Percentiles rank a stretch among this genome's conserved stretches.
These are phyloP conservation scores for Dactylellina drechsleri DNA, from an alignment of 2,329 filamentous ascomycete genomes.

Conservation along the genomic window DNA sequence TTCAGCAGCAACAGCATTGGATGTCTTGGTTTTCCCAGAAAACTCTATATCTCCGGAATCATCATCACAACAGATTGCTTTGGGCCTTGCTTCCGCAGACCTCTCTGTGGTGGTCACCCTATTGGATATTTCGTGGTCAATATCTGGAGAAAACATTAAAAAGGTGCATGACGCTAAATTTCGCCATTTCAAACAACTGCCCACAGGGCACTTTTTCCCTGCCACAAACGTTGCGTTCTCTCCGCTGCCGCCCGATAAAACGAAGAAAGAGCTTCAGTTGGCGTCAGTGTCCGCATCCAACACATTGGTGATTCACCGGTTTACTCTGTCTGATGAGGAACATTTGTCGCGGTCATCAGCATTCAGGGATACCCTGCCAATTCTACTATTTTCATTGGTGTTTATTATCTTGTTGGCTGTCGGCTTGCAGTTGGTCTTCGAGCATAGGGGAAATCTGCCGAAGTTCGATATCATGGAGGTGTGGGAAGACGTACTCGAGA, in stretches of 20 bases:
- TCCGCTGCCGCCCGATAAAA: slow-evolving; percentile 32
- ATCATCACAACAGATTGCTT: slow-evolving; percentile 33
- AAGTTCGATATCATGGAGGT: slow-evolving; percentile 53
- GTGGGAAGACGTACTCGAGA: slow-evolving; percentile 49
- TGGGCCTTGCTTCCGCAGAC: slow-evolving; percentile 47
- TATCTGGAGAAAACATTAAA: slow-evolving; percentile 10
- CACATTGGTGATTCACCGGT: slow-evolving; percentile 35
- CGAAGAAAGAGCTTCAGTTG: slow-evolving; percentile 34
- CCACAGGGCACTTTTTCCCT: slow-evolving; percentile 41
- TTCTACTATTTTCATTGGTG: slow-evolving; percentile 40
- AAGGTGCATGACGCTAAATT: slow-evolving; percentile 53
- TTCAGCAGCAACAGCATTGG: slow-evolving; percentile 42
- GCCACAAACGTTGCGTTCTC: slow-evolving; percentile 51
- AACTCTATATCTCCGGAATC: slow-evolving; percentile 29
- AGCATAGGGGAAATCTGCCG: slow-evolving; percentile 47
- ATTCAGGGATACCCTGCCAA: slow-evolving; percentile 43
- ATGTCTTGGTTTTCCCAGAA: slow-evolving; percentile 32
- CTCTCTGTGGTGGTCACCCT: slow-evolving; percentile 44
- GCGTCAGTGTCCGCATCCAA: slow-evolving; percentile 51
- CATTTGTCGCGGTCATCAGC: slow-evolving; percentile 38
- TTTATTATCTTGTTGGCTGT: slow-evolving; percentile 50
- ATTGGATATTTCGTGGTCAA: slow-evolving; percentile 28
- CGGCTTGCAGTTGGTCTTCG: slow-evolving; percentile 48
- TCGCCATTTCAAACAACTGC: slow-evolving; percentile 44
- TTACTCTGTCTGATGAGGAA: slow-evolving; percentile 38